A percentile compares a stretch with the other conserved stretches of the same genome.
These are phyloP conservation scores for Talaromyces sp. DNA, from an alignment of 2,329 filamentous ascomycete species.

Conservation along the genomic window DNA sequence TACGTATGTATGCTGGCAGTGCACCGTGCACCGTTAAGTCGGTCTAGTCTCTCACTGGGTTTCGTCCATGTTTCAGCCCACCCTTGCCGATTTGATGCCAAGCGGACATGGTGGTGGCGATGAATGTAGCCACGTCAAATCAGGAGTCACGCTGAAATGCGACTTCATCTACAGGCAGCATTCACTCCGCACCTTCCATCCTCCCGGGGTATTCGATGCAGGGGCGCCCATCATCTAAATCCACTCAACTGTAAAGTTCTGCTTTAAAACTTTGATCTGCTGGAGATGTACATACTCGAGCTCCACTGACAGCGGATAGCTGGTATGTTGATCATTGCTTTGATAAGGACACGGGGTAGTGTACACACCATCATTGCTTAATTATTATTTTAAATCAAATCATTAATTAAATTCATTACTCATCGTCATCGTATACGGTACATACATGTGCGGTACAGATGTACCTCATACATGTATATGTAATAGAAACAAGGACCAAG, in stretches of 20 bases:
- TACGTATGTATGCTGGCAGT: constrained; percentile 4
- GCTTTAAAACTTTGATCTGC: not conserved
- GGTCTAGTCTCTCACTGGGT: constrained; percentile 3
- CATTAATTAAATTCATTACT: not conserved
- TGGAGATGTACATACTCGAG: not conserved
- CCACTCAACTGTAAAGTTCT: not conserved
- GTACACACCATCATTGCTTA: not conserved
- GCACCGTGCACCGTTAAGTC: not conserved
- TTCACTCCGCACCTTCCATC: not conserved
- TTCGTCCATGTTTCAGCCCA: constrained; percentile 22
- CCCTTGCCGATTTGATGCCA: constrained; percentile 8
- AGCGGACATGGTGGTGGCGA: constrained; percentile 17
- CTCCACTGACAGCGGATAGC: not conserved
- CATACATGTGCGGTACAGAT: no score
- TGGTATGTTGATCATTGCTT: not conserved
- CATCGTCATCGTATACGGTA: not conserved
- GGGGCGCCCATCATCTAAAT: not conserved
- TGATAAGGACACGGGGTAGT: not conserved
- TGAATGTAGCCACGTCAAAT: constrained; percentile 10
- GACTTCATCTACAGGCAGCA: constrained; percentile 1
- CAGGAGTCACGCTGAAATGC: not conserved
- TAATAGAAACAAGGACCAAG: not conserved
- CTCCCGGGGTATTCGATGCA: constrained; percentile 4
- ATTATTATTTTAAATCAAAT: not conserved
- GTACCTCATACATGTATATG: no score